phyloP scores from a whole-genome alignment of 2,329 filamentous ascomycete species.

The Fusarium sp. region DNA sequence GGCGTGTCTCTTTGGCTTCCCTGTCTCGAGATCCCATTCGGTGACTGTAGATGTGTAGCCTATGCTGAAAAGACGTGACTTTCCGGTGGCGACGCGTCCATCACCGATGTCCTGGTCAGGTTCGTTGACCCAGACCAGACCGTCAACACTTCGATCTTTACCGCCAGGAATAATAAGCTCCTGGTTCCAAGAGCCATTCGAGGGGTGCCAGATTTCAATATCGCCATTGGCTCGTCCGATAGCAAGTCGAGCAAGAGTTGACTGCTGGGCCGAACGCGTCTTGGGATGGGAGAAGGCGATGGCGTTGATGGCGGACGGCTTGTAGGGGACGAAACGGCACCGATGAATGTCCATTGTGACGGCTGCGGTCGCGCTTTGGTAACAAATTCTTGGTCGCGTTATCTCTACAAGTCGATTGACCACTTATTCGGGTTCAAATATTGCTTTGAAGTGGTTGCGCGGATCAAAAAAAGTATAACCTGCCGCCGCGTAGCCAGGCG shows the following conservation, averaged over 20 bases:
- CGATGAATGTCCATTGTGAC: conserved; percentile 90
- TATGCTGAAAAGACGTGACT: conserved; percentile 91
- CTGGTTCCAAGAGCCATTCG: conserved; percentile 85
- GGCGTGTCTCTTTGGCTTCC: conserved; percentile 80
- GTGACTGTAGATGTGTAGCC: conserved; percentile 92
- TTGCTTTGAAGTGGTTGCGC: conserved; percentile 9
- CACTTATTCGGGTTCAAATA: not conserved
- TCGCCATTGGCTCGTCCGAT: conserved; percentile 94
- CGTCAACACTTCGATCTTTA: conserved; percentile 87
- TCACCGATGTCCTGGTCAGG: conserved; percentile 75
- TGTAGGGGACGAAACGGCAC: conserved; percentile 94
- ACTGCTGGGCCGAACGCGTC: conserved; percentile 58
- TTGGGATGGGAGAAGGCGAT: conserved; percentile 89
- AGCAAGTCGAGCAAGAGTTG: conserved; percentile 77
- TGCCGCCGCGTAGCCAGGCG: conserved; percentile 46
- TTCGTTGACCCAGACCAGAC: conserved; percentile 90
- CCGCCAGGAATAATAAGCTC: conserved; percentile 87
- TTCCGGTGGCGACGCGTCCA: conserved; percentile 73
- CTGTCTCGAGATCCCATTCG: conserved; percentile 91
- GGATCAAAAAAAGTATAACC: conserved; percentile 18
- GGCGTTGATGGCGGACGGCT: conserved; percentile 90
- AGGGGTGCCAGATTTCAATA: conserved; percentile 97
- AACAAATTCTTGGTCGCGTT: conserved; percentile 15
- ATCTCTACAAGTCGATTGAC: conserved; percentile 3
- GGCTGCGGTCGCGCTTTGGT: conserved; percentile 12